phyloP scores from a whole-genome alignment of 2,329 filamentous ascomycete species.

The Trichoderma citrinoviride region DNA sequence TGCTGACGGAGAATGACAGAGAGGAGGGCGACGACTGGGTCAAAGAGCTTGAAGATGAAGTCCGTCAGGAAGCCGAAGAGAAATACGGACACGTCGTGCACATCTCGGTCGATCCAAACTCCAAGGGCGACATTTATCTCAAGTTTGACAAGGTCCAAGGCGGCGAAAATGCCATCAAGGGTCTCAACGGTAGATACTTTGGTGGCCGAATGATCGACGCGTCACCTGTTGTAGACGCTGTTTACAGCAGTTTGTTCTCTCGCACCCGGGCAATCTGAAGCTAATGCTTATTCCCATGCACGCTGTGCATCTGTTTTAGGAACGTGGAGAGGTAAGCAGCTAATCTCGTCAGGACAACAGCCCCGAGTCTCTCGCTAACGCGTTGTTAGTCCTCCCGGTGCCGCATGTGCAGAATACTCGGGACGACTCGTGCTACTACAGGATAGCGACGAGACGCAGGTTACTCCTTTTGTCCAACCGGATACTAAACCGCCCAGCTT shows the following conservation, averaged over 20 bases:
- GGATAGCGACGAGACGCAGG: constrained; percentile 9
- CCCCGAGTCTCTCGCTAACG: neutral
- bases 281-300: constrained; percentile 51
- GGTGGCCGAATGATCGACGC: constrained; percentile 90
- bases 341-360: neutral
- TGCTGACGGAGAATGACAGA: constrained; percentile 50
- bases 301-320: constrained; percentile 44
- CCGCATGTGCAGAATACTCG: constrained; percentile 5
- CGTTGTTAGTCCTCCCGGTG: neutral
- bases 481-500: constrained; percentile 20
- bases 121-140: constrained; percentile 93
- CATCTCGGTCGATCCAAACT: constrained; percentile 91
- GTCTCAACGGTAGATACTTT: constrained; percentile 95
- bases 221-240: constrained; percentile 93
- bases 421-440: constrained; percentile 16
- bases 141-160: constrained; percentile 96
- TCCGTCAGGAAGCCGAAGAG: constrained; percentile 85
- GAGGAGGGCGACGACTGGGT: constrained; percentile 86
- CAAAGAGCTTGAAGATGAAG: constrained; percentile 91
- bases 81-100: constrained; percentile 98
- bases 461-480: constrained; percentile 7
- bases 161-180: constrained; percentile 96
- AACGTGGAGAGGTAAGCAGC: constrained; percentile 42
- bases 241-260: constrained; percentile 96
- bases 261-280: constrained; percentile 76